phyloP scores from a whole-genome alignment of 176 grass and related monocot genomes.

The Lolium multiflorum region DNA sequence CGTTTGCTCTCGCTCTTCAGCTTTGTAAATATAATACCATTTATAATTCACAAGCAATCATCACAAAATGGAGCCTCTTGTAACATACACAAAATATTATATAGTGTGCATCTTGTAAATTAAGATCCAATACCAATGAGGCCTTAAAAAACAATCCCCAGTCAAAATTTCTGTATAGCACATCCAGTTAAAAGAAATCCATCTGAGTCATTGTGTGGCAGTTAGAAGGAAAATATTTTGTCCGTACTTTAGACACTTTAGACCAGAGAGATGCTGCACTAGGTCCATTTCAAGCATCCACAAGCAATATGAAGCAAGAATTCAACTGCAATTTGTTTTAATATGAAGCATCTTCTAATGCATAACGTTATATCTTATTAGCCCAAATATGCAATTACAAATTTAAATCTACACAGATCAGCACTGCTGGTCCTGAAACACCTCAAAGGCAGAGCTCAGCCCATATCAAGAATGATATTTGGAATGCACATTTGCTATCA shows the following conservation, averaged over 20 bases:
- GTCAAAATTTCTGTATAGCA: neutral
- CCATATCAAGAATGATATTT: neutral
- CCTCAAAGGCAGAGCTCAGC: neutral
- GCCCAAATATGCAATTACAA: neutral
- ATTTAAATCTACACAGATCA: constrained; percentile 3
- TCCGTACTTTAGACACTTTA: neutral
- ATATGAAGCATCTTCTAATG: constrained; percentile 13
- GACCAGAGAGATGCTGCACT: neutral
- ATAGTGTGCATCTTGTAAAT: constrained; percentile 34
- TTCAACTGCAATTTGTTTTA: constrained; percentile 8
- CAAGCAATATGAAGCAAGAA: neutral
- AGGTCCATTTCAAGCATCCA: neutral
- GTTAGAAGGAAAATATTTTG: neutral
- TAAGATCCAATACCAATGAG: neutral
- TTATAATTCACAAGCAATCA: neutral
- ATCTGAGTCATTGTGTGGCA: neutral
- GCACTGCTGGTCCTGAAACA: neutral
- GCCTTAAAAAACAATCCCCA: neutral
- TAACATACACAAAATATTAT: neutral
- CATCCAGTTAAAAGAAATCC: neutral
- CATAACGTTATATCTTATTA: neutral
- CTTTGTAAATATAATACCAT: neutral
- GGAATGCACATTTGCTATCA: neutral
- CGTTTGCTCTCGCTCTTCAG: no score
- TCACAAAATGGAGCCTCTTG: neutral